Evolutionary conservation across 306 rosid genomes (phyloP).

Genomic region (Rubus parviflorus): DNA sequence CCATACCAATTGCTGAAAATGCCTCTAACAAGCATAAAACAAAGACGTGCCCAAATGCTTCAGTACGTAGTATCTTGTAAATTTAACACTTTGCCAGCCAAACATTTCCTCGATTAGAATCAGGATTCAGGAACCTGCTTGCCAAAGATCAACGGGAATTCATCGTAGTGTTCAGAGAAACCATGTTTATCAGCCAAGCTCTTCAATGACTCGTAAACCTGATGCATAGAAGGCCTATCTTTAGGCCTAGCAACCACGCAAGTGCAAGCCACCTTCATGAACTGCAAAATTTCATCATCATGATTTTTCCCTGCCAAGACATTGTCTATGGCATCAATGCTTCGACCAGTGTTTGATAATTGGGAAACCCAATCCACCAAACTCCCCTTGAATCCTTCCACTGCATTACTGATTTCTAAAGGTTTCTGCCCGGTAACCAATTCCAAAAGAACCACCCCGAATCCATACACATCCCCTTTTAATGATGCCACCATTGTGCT

Average conservation of each 20-base stretch:
- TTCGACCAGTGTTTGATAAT: slow-evolving; percentile 37
- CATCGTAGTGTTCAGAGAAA: slow-evolving; percentile 48
- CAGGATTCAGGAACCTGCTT: slow-evolving; percentile 29
- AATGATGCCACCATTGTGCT: slow-evolving; percentile 53
- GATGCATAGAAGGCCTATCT: slow-evolving; percentile 60
- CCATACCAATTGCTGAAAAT: slow-evolving; percentile 13
- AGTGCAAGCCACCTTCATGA: slow-evolving; percentile 44
- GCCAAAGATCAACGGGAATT: slow-evolving; percentile 36
- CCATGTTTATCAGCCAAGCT: slow-evolving; percentile 47
- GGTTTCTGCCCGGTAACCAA: slow-evolving; percentile 57
- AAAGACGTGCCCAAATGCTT: slow-evolving; percentile 5
- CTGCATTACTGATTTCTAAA: slow-evolving; percentile 34
- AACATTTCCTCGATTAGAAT: slow-evolving; percentile 17
- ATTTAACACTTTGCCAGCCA: slow-evolving; percentile 5
- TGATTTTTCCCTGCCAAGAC: slow-evolving; percentile 46
- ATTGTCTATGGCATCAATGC: slow-evolving; percentile 43
- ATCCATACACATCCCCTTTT: slow-evolving; percentile 59
- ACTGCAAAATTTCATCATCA: slow-evolving; percentile 50
- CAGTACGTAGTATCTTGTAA: slow-evolving; percentile 2
- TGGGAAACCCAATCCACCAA: slow-evolving; percentile 53
- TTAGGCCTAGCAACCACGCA: slow-evolving; percentile 56
- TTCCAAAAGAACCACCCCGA: slow-evolving; percentile 59
- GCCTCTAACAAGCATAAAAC: neutral
- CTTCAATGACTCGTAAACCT: slow-evolving; percentile 50
- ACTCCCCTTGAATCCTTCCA: slow-evolving; percentile 48